Base-by-base conservation (phyloP, 2,329 filamentous ascomycete genomes). In the Colletotrichum ledebouriae region DNA sequence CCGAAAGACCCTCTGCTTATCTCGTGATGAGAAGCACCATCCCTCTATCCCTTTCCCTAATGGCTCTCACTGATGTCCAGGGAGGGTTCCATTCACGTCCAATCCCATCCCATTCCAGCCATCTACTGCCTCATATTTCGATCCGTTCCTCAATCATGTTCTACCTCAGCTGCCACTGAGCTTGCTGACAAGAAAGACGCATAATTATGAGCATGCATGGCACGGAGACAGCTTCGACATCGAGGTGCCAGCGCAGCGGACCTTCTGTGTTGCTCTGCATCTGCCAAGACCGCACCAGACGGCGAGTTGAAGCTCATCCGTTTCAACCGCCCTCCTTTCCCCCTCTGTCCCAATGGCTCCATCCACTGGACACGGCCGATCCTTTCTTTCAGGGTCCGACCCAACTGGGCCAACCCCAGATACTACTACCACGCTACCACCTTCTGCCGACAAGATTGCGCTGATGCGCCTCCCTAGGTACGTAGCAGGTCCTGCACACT, bases 341-440 rank as follows among this genome's bases (percentile, higher is more conserved):
- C 41, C 65, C 41, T 42, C 65, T 59, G 56, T 55, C 37, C 49
- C 49, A 29, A 50, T 66, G 42, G 47, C 37, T 41, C 33, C 33
- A 55, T 69, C 42, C 37, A 60, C 61, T 66, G 66, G 66, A 59
- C 66, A 60, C 55, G 55, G 66, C 37, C 66, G 53, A 69, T 66
- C 66, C 61, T 60, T 25, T 44, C 62, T 60, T 69, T 69, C 66
- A 69, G 66, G 66, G 61, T 65, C 66, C 66, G 66, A 60, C 61
- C 53, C 60, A 68, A 64, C 53, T 53, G 47, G 55, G 39, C 60
- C 41, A 59, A 64, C 53, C 66, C 62, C 66, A 66, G 66, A 69
- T 69, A 42, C 55, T 69, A 42, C 55, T 58, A 64, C 42, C 53
- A 53, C 42, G 34, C 55, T 55, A 59, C 65, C 53, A 64, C 47